A percentile compares a stretch with the other conserved stretches of the same genome.
Evolutionary conservation across 257 asterid genomes (phyloP).

Genomic region (Solanum clarkiae): DNA sequence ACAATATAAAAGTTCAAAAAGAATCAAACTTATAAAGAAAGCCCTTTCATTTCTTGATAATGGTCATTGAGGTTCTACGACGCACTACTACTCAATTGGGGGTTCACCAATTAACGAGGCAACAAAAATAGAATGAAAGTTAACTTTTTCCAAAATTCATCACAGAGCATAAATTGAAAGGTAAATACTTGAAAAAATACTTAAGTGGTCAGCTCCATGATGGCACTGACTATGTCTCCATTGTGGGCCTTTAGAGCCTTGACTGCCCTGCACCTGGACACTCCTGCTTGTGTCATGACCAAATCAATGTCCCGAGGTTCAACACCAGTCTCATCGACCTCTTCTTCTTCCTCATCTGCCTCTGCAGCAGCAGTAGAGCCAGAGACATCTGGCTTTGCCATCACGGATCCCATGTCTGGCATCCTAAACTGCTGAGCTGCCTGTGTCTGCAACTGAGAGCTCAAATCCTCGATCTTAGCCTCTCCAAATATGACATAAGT

Average conservation of each 20-base stretch:
- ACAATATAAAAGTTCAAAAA: neutral
- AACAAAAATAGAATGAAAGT: slow-evolving; percentile 4
- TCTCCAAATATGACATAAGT: slow-evolving; percentile 83
- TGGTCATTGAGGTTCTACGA: neutral
- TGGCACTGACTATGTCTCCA: slow-evolving; percentile 90
- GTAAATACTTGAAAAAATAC: neutral
- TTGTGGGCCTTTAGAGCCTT: slow-evolving; percentile 63
- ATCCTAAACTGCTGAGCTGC: slow-evolving; percentile 87
- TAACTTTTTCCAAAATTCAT: slow-evolving; percentile 11
- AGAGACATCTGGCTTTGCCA: slow-evolving; percentile 44
- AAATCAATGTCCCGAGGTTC: slow-evolving; percentile 74
- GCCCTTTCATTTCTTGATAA: neutral
- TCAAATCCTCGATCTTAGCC: slow-evolving; percentile 85
- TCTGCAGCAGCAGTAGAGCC: slow-evolving; percentile 21
- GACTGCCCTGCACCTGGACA: slow-evolving; percentile 63
- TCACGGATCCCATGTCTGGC: slow-evolving; percentile 66
- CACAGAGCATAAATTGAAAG: neutral
- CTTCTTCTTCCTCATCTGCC: slow-evolving; percentile 67
- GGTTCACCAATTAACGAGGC: neutral
- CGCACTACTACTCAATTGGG: neutral
- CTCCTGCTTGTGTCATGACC: slow-evolving; percentile 94
- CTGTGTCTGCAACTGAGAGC: slow-evolving; percentile 92
- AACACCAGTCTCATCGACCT: slow-evolving; percentile 56
- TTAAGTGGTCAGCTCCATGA: slow-evolving; percentile 78
- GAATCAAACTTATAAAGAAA: neutral